phyloP scores from a whole-genome alignment of 148 eudicot species.

The Drosera capensis region DNA sequence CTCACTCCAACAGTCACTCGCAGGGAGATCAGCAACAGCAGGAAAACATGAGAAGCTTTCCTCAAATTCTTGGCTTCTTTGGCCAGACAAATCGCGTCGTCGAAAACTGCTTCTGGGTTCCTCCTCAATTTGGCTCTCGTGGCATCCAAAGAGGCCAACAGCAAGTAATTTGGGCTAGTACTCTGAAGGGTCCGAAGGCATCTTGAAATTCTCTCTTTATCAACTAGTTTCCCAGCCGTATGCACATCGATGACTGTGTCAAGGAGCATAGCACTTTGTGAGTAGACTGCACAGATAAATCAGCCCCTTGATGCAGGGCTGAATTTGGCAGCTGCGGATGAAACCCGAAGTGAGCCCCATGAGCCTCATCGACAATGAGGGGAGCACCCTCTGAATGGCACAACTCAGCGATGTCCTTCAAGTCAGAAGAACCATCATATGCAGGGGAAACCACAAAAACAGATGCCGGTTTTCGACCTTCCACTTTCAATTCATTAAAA shows the following conservation, averaged over 20 bases:
- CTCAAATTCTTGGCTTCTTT: too few species aligned
- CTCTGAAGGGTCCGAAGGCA: slow-evolving; percentile 78
- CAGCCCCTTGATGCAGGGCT: slow-evolving; percentile 69
- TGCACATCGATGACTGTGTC: slow-evolving; percentile 81
- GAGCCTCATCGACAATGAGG: slow-evolving; percentile 71
- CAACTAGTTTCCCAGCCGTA: slow-evolving; percentile 27
- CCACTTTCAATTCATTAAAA: slow-evolving; percentile 35
- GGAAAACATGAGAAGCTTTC: too few species aligned
- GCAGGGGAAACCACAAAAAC: slow-evolving; percentile 65
- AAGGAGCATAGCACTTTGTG: slow-evolving; percentile 74
- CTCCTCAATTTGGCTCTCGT: slow-evolving; percentile 39
- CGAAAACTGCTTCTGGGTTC: slow-evolving; percentile 21
- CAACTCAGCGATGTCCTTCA: slow-evolving; percentile 30
- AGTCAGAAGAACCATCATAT: slow-evolving; percentile 64
- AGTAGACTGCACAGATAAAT: slow-evolving; percentile 65
- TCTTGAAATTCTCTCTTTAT: slow-evolving; percentile 38
- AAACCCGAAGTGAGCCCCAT: slow-evolving; percentile 77
- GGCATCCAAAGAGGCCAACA: slow-evolving; percentile 69
- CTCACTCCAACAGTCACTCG: too few species aligned
- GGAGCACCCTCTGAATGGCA: slow-evolving; percentile 39
- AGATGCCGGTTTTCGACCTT: slow-evolving; percentile 45
- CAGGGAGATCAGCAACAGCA: too few species aligned
- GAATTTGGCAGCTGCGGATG: slow-evolving; percentile 44
- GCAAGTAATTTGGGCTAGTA: slow-evolving; percentile 62
- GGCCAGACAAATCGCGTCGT: slow-evolving; percentile 32